Evolutionary conservation across 2,329 filamentous ascomycete species (phyloP), one percentile per base, ranked within the genome.

Genomic region (Cercospora nicotianae): DNA sequence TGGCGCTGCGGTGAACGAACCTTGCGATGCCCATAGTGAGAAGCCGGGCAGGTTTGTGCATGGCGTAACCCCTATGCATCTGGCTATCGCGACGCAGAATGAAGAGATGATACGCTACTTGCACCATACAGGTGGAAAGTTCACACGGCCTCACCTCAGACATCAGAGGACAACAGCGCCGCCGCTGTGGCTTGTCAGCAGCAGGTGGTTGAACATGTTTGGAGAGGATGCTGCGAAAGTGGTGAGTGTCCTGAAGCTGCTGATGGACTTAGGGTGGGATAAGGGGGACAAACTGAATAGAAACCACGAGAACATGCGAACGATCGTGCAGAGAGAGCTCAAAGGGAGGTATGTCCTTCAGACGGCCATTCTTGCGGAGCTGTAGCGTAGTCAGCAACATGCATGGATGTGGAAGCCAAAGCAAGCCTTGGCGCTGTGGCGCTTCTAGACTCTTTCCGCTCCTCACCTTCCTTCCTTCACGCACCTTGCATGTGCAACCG

Each of bases 1-100:
- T 7, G 64, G 64, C 7, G 30, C 45, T n/a, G 10, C 28, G n/a
- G 45, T 66, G 13, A 55, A 60, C 42, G 58, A 33, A 12, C 23
- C 23, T n/a, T 66, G 64, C 39, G 16, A 60, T 42, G 64, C 64
- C 16, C 5, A 12, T 7, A 61, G 57, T 42, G 64, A 66, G 58
- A 55, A 55, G 10, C 16, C 16, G 7, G 42, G 18, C 20, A 30
- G 26, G 8, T 12, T 13, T 28, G 42, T 66, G 3, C 45, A 66
- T 33, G 64, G 64, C 36, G 64, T 66, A 20, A 57, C 57, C 1
- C 42, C 64, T 5, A 61, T 66, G 64, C 64, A 61, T 53, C 39
- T 66, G 5, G 64, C 64, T 7, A 42, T 66, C 3, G 64, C n/a
- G 13, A 58, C 64, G 10, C 64, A 61, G 16, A 42, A 61, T 16